Evolutionary conservation across 2,329 filamentous ascomycete genomes (phyloP).

Genomic region (Penicillium occitanis): DNA sequence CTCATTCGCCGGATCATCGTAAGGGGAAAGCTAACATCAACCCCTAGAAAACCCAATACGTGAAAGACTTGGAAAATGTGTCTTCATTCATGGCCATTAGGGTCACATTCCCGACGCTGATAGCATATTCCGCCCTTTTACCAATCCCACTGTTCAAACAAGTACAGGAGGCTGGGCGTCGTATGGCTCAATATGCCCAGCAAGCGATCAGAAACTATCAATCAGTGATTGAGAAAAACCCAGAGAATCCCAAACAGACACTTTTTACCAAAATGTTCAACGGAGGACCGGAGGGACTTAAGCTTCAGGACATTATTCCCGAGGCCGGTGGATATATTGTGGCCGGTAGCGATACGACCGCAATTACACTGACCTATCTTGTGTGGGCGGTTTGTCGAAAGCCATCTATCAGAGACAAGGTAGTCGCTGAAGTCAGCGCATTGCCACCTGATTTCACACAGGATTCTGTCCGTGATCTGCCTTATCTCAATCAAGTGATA

Average conservation of each 20-base stretch:
- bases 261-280: constrained; percentile 40
- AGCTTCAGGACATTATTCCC: constrained; percentile 37
- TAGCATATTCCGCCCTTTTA: constrained; percentile 26
- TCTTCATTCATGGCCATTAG: constrained; percentile 13
- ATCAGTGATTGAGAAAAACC: constrained; percentile 20
- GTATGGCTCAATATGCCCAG: constrained; percentile 27
- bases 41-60: constrained; percentile 45
- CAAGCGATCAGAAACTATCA: constrained; percentile 31
- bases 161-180: constrained; percentile 23
- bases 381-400: constrained; percentile 37
- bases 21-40: neutral
- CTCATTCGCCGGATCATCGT: neutral
- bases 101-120: constrained; percentile 28
- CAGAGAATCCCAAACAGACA: constrained; percentile 36
- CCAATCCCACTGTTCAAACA: constrained; percentile 29
- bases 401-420: constrained; percentile 42
- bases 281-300: constrained; percentile 28
- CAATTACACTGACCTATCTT: constrained; percentile 52
- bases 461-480: constrained; percentile 52
- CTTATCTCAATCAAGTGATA: constrained; percentile 57
- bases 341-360: constrained; percentile 56
- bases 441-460: constrained; percentile 34
- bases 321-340: constrained; percentile 50
- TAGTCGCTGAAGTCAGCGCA: constrained; percentile 49
- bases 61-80: constrained; percentile 34